Base-by-base conservation (phyloP, 1,284 basidiomycete species). In the Tilletia horrida region DNA sequence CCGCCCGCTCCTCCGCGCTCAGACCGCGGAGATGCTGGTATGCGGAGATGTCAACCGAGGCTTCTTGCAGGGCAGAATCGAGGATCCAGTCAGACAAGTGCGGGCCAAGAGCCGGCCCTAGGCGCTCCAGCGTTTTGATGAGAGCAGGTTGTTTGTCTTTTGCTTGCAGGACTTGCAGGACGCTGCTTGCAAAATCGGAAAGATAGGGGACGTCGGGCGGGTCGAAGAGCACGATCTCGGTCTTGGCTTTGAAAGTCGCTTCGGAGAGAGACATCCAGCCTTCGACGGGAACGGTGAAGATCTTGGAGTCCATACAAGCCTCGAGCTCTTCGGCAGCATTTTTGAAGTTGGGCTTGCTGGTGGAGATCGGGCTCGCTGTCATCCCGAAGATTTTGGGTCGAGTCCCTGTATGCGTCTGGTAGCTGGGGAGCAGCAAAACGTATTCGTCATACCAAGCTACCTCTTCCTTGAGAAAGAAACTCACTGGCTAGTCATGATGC, bases 301-400 rank as follows among this genome's bases (percentile, higher is more conserved):
- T 73, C 4, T 59, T 43, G 0, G 75, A 69, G 66, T 78, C 70
- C 69, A 76, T 69, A 0, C 64, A 66, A 3, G 29, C 14, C 35
- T 76, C 71, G 23, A 78, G 67, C 31, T 72, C 68, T 3, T 25
- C 27, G 1, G 67, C 59, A 1, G 75, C 75, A 4, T 35, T 35
- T 7, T 8, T 29, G 31, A 59, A 59, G 4, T 35, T 25, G 25
- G 55, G 9, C 11, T 13, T 40, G 9, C 35, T 59, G 55, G 62
- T n/a, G 25, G 48, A n/a, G 68, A 71, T 25, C 73, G 70, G 13
- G 44, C 72, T 73, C 1, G 76, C 76, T 0, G 76, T 76, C 74
- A 78, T 74, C 13, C 76, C 76, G 43, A 78, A 72, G 66, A 78
- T 73, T 65, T 76, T 75, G n/a, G 76, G 76, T 14, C 71, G 66